Conservation (phyloP, 768 basidiomycete genomes). For the Mycena latifolia region DNA sequence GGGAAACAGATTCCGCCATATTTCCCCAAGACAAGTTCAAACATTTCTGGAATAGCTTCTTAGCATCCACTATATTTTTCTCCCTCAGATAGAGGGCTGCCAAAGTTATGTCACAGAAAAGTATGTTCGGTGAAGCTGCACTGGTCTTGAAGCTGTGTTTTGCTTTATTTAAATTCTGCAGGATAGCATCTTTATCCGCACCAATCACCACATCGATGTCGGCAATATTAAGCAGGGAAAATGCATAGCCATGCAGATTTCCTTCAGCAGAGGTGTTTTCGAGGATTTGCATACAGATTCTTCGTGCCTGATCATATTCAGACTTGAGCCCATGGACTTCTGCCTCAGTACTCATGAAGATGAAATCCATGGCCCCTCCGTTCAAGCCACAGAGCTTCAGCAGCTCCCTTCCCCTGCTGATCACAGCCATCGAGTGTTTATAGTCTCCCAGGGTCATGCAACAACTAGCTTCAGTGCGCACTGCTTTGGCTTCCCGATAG, state of each 20-base stretch:
- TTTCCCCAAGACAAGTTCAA: neutral
- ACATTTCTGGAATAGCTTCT: neutral
- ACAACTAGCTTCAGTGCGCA: neutral
- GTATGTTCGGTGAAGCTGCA: neutral
- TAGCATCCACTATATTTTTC: neutral
- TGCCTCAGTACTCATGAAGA: neutral
- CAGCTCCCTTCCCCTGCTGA: neutral
- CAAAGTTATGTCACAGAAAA: neutral
- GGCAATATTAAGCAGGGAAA: neutral
- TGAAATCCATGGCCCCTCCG: neutral
- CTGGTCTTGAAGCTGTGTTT: neutral
- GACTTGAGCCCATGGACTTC: neutral
- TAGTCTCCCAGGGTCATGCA: neutral
- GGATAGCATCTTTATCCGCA: neutral
- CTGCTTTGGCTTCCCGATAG: neutral
- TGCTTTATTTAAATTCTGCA: neutral
- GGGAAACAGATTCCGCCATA: neutral
- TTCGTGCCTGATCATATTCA: neutral
- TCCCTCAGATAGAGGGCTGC: too few relatives aligned
- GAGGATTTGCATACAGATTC: neutral
- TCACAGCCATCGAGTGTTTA: neutral
- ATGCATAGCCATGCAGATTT: neutral
- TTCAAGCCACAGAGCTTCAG: too few relatives aligned
- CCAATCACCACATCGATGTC: neutral
- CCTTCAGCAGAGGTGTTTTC: neutral